Evolutionary conservation across 306 rosid genomes (phyloP).

Genomic region (Gynostemma pentaphyllum): DNA sequence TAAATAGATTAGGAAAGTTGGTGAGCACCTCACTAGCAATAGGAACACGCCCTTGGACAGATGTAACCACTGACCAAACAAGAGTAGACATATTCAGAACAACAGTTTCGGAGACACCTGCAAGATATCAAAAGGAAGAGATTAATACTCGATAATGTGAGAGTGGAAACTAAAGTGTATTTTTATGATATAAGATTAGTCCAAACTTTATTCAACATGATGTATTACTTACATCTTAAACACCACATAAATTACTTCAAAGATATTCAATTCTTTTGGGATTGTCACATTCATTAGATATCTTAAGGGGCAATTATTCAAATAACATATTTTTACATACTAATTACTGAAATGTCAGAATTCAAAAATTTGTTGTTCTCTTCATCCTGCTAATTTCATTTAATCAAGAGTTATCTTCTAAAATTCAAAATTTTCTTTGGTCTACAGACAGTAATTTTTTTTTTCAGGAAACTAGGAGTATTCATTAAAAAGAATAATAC

Average conservation of each 20-base stretch:
- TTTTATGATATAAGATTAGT: neutral
- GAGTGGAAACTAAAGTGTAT: neutral
- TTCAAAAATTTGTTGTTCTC: too few relatives aligned
- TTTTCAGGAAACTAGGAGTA: too few relatives aligned
- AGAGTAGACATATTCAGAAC: slow-evolving; percentile 86
- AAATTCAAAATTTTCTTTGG: too few relatives aligned
- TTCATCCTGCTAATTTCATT: too few relatives aligned
- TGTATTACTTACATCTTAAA: neutral
- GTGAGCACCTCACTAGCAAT: slow-evolving; percentile 81
- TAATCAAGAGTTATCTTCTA: too few relatives aligned
- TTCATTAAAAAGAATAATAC: too few relatives aligned
- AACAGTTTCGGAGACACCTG: slow-evolving; percentile 81
- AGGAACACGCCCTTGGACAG: slow-evolving; percentile 81
- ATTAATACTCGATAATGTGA: neutral
- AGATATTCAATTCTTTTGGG: neutral
- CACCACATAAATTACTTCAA: neutral
- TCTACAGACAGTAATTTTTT: too few relatives aligned
- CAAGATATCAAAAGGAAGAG: slow-evolving; percentile 19
- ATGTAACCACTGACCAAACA: slow-evolving; percentile 90
- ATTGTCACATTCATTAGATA: too few relatives aligned
- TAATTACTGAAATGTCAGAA: too few relatives aligned
- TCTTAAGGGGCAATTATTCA: too few relatives aligned
- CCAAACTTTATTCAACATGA: slow-evolving; percentile 5
- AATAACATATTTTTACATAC: too few relatives aligned
- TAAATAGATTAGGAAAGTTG: neutral